Percentiles rank a stretch among this genome's conserved stretches.
These are phyloP conservation scores for Rhizopus sp. DNA, from an alignment of 371 early-diverging fungal genomes.

Conservation along the genomic window DNA sequence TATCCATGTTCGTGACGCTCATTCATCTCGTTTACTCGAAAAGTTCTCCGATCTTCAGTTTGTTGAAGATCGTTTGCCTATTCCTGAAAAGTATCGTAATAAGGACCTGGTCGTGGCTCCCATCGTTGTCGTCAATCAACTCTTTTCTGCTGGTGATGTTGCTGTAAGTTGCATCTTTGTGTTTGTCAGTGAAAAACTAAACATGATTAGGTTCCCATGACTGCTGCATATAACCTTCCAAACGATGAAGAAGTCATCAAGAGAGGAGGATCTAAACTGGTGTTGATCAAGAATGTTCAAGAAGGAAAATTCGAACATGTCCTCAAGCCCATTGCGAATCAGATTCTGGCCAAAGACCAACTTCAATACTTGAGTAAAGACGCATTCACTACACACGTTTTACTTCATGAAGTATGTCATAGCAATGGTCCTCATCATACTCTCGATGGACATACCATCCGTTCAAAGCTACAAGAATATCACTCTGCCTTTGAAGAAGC, in stretches of 20 bases:
- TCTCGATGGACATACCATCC: constrained; percentile 63
- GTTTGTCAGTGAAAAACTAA: background rate
- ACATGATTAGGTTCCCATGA: constrained; percentile 48
- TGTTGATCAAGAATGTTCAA: constrained; percentile 84
- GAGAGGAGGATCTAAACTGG: constrained; percentile 74
- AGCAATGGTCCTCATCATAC: constrained; percentile 78
- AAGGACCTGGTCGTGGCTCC: constrained; percentile 69
- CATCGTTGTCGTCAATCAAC: constrained; percentile 80
- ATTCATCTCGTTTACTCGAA: constrained; percentile 60
- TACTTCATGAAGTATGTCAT: constrained; percentile 81
- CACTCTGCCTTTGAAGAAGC: constrained; percentile 83
- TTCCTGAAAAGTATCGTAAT: constrained; percentile 75
- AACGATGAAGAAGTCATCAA: constrained; percentile 82
- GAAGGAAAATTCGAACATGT: constrained; percentile 74
- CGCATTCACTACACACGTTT: constrained; percentile 79
- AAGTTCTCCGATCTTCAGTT: constrained; percentile 73
- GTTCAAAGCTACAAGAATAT: constrained; percentile 69
- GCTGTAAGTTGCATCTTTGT: constrained; percentile 50
- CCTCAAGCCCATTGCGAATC: constrained; percentile 65
- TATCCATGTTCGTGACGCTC: constrained; percentile 76
- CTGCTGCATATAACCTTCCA: constrained; percentile 84
- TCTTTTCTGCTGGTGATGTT: constrained; percentile 75
- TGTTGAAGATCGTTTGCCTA: constrained; percentile 73
- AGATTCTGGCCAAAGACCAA: constrained; percentile 61
- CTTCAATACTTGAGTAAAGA: constrained; percentile 61